Evolutionary conservation across 2,329 filamentous ascomycete species (phyloP), one percentile per base, ranked within the genome.

Genomic region (Penicillium sp.): DNA sequence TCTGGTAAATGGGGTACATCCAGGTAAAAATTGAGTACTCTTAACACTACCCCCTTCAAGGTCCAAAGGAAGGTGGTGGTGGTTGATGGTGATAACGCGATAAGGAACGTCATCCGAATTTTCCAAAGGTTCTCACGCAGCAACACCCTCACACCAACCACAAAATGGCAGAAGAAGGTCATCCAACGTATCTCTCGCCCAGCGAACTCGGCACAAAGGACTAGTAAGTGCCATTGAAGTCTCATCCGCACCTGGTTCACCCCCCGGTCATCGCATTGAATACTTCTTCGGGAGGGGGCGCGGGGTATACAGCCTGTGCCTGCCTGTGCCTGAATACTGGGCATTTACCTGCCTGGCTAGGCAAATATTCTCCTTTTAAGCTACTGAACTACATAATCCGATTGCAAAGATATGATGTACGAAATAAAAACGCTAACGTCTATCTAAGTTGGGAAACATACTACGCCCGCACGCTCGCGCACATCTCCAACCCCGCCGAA

Each of bases 201-300:
- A 96, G 82, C 79, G 68, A 84, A 70, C 83, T 97, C 24, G 93
- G 93, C 44, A 96, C 91, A 24, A 96, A 91, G 74, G 87, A 93
- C 79, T 95, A 96, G 91, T 95, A 78, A 64, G 84, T 80, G 2
- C 18, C 21, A 39, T 23, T 26, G 37, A 41, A 41, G 37, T 12
- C n/a, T 7, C 6, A 26, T 15, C 4, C 15, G 4, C 13, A 17
- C 23, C 8, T 10, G 4, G n/a, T 15, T 21, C n/a, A n/a, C n/a
- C 7, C 26, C 26, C 13, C 36, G 7, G 20, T 23, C 7, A 8
- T 34, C 9, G 32, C 17, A 18, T 17, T 8, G n/a, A 20, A 7
- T 20, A 17, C 3, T n/a, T n/a, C 17, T 4, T 17, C 32, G 32
- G 8, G 34, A 37, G 34, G 34, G 34, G 34, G 34, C 9, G 34